Percentiles rank a stretch among this genome's conserved stretches.
These are phyloP conservation scores for Rhodotorula glutinis DNA, from an alignment of 1,284 basidiomycete species.

Conservation along the genomic window DNA sequence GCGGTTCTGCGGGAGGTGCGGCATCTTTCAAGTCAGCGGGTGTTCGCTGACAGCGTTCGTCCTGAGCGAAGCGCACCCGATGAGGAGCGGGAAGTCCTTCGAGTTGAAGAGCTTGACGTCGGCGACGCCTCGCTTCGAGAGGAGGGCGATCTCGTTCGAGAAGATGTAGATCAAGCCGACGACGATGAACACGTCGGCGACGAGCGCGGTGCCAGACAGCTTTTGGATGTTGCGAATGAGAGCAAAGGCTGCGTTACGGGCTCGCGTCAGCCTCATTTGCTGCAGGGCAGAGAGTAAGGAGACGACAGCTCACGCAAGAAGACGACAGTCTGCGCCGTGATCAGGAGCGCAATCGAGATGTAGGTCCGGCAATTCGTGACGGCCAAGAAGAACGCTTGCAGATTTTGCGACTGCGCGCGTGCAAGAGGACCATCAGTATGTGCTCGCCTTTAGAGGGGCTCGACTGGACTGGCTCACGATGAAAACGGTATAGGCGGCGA, in stretches of 20 bases:
- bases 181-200: conserved; percentile 94
- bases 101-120: conserved; percentile 84
- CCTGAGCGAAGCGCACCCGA: conserved; percentile 62
- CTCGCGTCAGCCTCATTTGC: too few species aligned
- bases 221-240: conserved; percentile 87
- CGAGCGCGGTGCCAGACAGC: conserved; percentile 82
- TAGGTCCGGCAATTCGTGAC: conserved; percentile 72
- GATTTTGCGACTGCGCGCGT: conserved; percentile 16
- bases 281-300: too few species aligned
- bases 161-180: conserved; percentile 60
- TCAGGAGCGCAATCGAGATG: conserved; percentile 73
- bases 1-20: conserved; percentile 65
- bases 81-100: conserved; percentile 82
- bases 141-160: conserved; percentile 67
- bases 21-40: background rate
- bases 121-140: conserved; percentile 68
- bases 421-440: too few species aligned
- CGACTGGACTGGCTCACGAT: conserved; percentile 60
- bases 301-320: conserved; percentile 66
- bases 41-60: background rate
- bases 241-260: conserved; percentile 56
- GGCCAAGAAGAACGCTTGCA: conserved; percentile 72
- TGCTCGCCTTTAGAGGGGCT: too few species aligned
- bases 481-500: conserved; percentile 90
- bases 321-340: conserved; percentile 75